phyloP scores from a whole-genome alignment of 257 asterid species.

The Fraxinus cuspidata region DNA sequence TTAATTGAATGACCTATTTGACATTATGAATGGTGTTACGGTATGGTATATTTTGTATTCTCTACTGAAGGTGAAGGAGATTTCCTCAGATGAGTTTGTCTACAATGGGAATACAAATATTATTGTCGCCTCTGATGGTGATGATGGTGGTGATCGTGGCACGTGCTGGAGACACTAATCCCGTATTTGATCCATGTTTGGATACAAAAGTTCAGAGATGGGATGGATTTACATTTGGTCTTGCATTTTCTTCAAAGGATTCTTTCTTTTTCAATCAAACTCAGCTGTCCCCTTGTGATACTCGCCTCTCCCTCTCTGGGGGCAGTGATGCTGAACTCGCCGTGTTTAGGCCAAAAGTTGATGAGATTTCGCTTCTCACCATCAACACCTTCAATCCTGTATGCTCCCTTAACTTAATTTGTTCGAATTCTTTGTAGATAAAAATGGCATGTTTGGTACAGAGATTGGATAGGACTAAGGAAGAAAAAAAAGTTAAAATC shows the following conservation, averaged over 20 bases:
- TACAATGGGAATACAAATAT: slow-evolving; percentile 25
- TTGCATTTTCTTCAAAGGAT: slow-evolving; percentile 68
- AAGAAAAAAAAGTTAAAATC: neutral
- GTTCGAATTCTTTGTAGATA: neutral
- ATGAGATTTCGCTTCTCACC: slow-evolving; percentile 91
- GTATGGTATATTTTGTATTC: neutral
- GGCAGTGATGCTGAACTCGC: slow-evolving; percentile 50
- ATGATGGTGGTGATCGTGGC: slow-evolving; percentile 34
- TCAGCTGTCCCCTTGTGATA: slow-evolving; percentile 94
- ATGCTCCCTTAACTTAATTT: slow-evolving; percentile 6
- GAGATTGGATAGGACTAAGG: neutral
- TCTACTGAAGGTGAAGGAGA: slow-evolving; percentile 1
- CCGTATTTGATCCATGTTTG: slow-evolving; percentile 68
- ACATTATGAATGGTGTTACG: too few relatives aligned
- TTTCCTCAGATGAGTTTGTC: slow-evolving; percentile 16
- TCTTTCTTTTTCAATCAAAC: slow-evolving; percentile 72
- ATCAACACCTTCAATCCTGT: slow-evolving; percentile 58
- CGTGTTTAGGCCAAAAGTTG: slow-evolving; percentile 84
- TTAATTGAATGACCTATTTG: neutral
- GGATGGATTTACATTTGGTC: slow-evolving; percentile 90
- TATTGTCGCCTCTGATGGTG: slow-evolving; percentile 14
- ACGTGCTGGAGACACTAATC: slow-evolving; percentile 57
- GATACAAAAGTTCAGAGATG: slow-evolving; percentile 64
- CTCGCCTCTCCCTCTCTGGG: slow-evolving; percentile 59
- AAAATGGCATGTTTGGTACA: neutral